These are phyloP conservation scores for Hymenoscyphus scutula DNA, from an alignment of 2,329 filamentous ascomycete genomes.

Conservation along the genomic window DNA sequence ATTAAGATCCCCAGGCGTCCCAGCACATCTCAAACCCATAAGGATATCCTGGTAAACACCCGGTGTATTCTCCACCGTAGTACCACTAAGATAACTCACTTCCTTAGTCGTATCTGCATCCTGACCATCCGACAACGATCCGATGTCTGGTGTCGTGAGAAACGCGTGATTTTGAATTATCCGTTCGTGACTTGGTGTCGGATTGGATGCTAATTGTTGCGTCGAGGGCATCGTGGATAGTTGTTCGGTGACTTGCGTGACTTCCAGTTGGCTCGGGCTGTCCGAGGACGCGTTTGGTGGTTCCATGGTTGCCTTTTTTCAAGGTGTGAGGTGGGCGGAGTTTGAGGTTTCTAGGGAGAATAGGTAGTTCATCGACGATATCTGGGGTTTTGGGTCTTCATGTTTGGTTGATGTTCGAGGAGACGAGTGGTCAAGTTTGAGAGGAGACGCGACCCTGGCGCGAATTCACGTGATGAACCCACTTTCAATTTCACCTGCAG, in stretches of 20 bases:
- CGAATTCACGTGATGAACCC: neutral
- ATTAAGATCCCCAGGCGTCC: neutral
- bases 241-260: neutral
- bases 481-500: neutral
- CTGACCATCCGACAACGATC: neutral
- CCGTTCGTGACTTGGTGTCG: neutral
- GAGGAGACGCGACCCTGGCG: neutral
- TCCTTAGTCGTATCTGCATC: neutral
- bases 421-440: neutral
- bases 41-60: neutral
- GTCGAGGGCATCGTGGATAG: neutral
- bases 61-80: conserved; percentile 3
- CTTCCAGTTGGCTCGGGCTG: neutral
- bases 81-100: conserved; percentile 3
- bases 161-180: neutral
- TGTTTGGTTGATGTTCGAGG: neutral
- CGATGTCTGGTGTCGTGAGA: neutral
- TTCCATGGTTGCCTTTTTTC: neutral
- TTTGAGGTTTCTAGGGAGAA: neutral
- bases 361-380: neutral
- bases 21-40: neutral
- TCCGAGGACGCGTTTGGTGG: conserved; percentile 1
- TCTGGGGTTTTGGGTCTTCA: neutral
- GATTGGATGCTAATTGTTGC: neutral
- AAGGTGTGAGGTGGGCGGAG: neutral